These are phyloP conservation scores for Picea glauca DNA, from an alignment of 75 land plant genomes.

Conservation along the genomic window DNA sequence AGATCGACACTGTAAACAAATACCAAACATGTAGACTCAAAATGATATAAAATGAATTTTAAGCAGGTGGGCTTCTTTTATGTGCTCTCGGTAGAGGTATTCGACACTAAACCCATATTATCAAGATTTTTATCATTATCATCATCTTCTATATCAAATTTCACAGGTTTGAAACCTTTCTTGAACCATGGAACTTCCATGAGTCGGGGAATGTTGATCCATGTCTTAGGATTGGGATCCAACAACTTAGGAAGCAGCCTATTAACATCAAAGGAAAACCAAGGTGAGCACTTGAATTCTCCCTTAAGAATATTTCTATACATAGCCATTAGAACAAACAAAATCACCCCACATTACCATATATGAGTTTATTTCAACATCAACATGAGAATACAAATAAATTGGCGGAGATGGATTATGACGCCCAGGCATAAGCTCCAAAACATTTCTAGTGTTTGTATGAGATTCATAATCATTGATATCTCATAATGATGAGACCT, in stretches of 20 bases:
- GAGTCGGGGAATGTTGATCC: constrained; percentile 43
- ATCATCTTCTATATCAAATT: not conserved
- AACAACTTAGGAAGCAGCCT: constrained; percentile 44
- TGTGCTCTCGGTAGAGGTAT: not conserved
- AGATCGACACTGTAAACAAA: too few species aligned
- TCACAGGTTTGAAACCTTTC: not conserved
- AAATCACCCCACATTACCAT: constrained; percentile 27
- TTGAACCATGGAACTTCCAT: constrained; percentile 44
- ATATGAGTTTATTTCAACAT: too few species aligned
- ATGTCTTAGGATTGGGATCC: constrained; percentile 47
- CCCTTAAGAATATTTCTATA: constrained; percentile 52
- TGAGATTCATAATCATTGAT: too few species aligned
- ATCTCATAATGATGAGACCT: too few species aligned
- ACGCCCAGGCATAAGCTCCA: too few species aligned
- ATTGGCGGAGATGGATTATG: too few species aligned
- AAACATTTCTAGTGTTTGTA: too few species aligned
- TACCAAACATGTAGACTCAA: too few species aligned
- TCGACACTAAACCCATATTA: not conserved
- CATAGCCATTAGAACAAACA: constrained; percentile 54
- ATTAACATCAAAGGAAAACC: constrained; percentile 50
- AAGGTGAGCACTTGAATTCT: constrained; percentile 59
- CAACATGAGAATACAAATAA: too few species aligned
- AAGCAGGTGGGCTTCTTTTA: too few species aligned
- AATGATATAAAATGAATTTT: not conserved
- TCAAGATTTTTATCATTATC: not conserved